Percentiles rank a stretch among this genome's conserved stretches.
These are phyloP conservation scores for Nevesoporus exiguus DNA, from an alignment of 768 basidiomycete genomes.

Conservation along the genomic window DNA sequence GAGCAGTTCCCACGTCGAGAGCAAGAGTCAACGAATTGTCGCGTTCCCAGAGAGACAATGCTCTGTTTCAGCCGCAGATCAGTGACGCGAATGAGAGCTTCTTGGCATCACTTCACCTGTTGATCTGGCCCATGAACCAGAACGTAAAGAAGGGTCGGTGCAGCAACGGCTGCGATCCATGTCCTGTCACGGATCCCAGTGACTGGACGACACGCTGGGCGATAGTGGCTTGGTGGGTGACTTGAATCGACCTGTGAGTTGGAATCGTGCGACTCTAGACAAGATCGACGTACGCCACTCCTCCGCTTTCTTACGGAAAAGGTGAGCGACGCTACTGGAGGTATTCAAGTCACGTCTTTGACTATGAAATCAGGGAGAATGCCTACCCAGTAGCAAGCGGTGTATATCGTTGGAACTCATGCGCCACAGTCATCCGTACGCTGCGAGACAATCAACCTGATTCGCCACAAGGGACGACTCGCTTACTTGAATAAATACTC, in stretches of 20 bases:
- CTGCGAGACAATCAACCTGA: conserved; percentile 33
- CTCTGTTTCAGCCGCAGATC: conserved; percentile 34
- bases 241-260: conserved; percentile 33
- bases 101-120: conserved; percentile 37
- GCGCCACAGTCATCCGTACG: conserved; percentile 64
- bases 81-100: conserved; percentile 6
- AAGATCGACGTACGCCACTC: conserved; percentile 58
- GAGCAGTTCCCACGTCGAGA: conserved; percentile 56
- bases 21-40: conserved; percentile 58
- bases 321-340: conserved; percentile 40
- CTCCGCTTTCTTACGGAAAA: conserved; percentile 56
- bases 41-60: conserved; percentile 56
- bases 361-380: not conserved
- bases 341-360: not conserved
- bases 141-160: conserved; percentile 65
- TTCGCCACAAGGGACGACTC: not conserved
- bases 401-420: conserved; percentile 64
- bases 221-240: conserved; percentile 57
- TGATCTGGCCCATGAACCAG: conserved; percentile 74
- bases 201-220: conserved; percentile 59
- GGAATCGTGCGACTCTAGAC: conserved; percentile 5
- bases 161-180: conserved; percentile 42
- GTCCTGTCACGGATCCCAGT: conserved; percentile 57
- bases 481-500: conserved; percentile 78
- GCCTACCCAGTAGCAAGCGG: conserved; percentile 57